phyloP scores from a whole-genome alignment of 179 eudicot species.

The Beta corolliflora region DNA sequence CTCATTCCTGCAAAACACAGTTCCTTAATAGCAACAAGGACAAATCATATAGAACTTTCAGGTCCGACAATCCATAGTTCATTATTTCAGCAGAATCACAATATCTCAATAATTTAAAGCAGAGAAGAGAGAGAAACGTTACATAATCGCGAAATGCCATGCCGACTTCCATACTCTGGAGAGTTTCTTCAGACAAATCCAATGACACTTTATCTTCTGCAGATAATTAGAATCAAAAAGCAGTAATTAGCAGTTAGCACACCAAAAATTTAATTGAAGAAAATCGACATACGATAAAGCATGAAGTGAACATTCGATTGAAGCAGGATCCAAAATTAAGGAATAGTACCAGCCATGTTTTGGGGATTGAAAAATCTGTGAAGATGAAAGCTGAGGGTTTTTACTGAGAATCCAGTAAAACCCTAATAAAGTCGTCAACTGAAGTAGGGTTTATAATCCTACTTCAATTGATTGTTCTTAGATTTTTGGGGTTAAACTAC shows the following conservation, averaged over 20 bases:
- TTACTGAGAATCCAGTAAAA: neutral
- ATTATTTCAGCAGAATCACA: neutral
- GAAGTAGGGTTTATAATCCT: too few species aligned
- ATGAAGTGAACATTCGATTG: neutral
- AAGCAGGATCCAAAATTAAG: neutral
- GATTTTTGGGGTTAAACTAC: neutral
- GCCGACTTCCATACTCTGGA: conserved; percentile 99
- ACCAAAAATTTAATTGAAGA: neutral
- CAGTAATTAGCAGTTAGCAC: neutral
- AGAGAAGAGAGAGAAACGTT: conserved; percentile 8
- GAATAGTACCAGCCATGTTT: conserved; percentile 20
- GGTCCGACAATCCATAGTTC: neutral
- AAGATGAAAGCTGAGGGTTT: conserved; percentile 7
- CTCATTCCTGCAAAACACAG: too few species aligned
- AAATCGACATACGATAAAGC: too few species aligned
- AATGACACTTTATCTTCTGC: conserved; percentile 78
- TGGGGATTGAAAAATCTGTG: too few species aligned
- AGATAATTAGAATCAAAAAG: neutral
- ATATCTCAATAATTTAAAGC: neutral
- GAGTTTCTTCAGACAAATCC: conserved; percentile 82
- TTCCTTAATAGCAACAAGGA: too few species aligned
- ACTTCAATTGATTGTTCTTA: too few species aligned
- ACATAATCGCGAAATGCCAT: conserved; percentile 98
- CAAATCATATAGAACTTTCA: neutral
- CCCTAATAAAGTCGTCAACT: conserved; percentile 14